Base-by-base conservation (phyloP, 768 basidiomycete genomes). In the Serendipita indica region DNA sequence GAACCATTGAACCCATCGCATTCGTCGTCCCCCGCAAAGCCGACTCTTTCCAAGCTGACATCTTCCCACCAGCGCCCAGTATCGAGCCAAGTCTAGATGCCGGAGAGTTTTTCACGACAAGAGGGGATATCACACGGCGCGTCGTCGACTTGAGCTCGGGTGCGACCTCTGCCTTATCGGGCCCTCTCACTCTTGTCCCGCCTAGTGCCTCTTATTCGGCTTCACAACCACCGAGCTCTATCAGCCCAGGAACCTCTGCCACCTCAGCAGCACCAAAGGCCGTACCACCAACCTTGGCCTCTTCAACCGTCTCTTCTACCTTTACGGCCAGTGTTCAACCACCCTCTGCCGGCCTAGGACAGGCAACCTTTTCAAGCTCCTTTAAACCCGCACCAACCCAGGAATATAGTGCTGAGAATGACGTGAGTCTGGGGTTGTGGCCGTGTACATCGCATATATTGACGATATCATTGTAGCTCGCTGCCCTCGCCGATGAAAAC, bases 21-120 rank as follows among this genome's bases (percentile, higher is more conserved):
- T 99, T 97, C 72, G 89, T 94, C 65, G 93, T 97, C 13, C 94
- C 94, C 13, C 80, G 94, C 62, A 94, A 86, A 72, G 79, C 92
- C 34, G 92, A 98, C 60, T 82, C 84, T 3, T 98, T 97, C 88
- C 94, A 98, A 70, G 83, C 90, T 13, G 94, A 97, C 70, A 94
- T 98, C 69, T 98, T 81, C 77, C 94, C 96, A 3, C 88, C 89
- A 6, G 94, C 91, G 0, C 82, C 82, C 0, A 89, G 90, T 3
- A 69, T 76, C 59, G 86, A 93, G 65, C 79, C 91, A 14, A 80
- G 89, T 3, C 77, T 93, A 49, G 75, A 79, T 18, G 86, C 93
- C 6, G 75, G 80, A 61, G 90, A 96, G 64, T 97, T 88, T 74
- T 90, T 97, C 72, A 71, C 76, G 10, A 91, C 92, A 49, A 94